phyloP scores from a whole-genome alignment of 2,329 filamentous ascomycete genomes.

The Podosphaera xanthii region DNA sequence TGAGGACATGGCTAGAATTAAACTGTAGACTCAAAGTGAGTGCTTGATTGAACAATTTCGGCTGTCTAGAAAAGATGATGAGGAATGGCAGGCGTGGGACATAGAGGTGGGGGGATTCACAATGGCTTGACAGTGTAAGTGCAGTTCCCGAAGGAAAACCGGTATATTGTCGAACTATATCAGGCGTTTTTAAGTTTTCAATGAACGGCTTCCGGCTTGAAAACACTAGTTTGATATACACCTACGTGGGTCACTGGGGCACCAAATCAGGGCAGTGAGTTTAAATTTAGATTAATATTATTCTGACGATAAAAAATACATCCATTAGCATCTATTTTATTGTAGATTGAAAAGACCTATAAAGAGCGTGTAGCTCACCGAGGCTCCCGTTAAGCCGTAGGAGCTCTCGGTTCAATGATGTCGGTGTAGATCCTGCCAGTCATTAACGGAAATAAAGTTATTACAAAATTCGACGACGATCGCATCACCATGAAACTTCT shows the following conservation, averaged over 20 bases:
- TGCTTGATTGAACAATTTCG: not conserved
- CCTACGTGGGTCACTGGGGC: no score
- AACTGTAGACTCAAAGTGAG: not conserved
- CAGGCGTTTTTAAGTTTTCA: not conserved
- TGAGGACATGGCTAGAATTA: not conserved
- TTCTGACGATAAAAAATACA: no score
- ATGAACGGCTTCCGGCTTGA: not conserved
- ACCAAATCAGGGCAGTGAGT: no score
- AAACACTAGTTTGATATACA: no score
- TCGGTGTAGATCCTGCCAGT: not conserved
- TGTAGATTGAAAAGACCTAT: not conserved
- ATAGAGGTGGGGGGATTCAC: not conserved
- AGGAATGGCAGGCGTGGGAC: not conserved
- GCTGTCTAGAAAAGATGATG: not conserved
- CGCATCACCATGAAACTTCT: slow-evolving; percentile 37
- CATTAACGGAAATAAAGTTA: no score
- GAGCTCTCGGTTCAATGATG: not conserved
- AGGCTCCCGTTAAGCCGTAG: not conserved
- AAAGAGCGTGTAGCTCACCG: not conserved
- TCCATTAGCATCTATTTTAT: no score
- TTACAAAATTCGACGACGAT: not conserved
- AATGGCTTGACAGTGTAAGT: not conserved
- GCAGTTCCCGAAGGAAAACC: not conserved
- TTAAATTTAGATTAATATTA: no score
- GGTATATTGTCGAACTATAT: not conserved